phyloP scores from a whole-genome alignment of 768 basidiomycete genomes.

The Paxillus ammoniavirescens region DNA sequence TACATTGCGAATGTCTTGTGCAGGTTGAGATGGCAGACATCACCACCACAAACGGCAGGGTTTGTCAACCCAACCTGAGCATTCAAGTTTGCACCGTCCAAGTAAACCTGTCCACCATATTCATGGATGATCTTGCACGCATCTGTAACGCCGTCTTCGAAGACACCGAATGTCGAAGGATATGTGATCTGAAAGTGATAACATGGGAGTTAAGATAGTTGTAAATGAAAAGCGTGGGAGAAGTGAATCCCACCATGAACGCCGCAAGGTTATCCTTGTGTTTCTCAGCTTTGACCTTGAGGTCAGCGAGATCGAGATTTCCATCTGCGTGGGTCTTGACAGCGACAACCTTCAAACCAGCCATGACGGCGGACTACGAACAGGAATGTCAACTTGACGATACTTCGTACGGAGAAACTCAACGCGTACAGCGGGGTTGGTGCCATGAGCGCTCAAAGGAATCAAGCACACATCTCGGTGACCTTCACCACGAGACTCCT shows the following conservation, averaged over 20 bases:
- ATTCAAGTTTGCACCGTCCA: slow-evolving; percentile 94
- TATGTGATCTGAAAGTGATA: slow-evolving; percentile 72
- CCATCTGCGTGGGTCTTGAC: slow-evolving; percentile 88
- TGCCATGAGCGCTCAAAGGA: slow-evolving; percentile 95
- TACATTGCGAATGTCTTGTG: slow-evolving; percentile 98
- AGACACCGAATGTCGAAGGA: slow-evolving; percentile 97
- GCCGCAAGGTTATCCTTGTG: slow-evolving; percentile 92
- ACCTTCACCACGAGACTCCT: slow-evolving; percentile 81
- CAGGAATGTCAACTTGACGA: slow-evolving; percentile 13
- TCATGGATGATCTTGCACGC: slow-evolving; percentile 94
- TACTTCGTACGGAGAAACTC: not conserved
- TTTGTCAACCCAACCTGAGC: slow-evolving; percentile 93
- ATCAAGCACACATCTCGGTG: slow-evolving; percentile 92
- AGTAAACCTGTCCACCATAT: slow-evolving; percentile 95
- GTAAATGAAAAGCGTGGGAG: slow-evolving; percentile 10
- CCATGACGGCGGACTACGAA: slow-evolving; percentile 91
- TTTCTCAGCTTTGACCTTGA: slow-evolving; percentile 83
- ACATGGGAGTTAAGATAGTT: slow-evolving; percentile 1
- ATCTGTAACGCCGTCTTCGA: slow-evolving; percentile 86
- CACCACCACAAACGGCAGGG: slow-evolving; percentile 92
- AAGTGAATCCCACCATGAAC: slow-evolving; percentile 70
- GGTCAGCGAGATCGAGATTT: slow-evolving; percentile 84
- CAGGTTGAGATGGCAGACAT: slow-evolving; percentile 96
- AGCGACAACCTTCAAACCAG: slow-evolving; percentile 94
- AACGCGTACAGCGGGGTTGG: slow-evolving; percentile 87